Conservation (phyloP, 352 stramenopile species). For the Phytopythium litorale region DNA sequence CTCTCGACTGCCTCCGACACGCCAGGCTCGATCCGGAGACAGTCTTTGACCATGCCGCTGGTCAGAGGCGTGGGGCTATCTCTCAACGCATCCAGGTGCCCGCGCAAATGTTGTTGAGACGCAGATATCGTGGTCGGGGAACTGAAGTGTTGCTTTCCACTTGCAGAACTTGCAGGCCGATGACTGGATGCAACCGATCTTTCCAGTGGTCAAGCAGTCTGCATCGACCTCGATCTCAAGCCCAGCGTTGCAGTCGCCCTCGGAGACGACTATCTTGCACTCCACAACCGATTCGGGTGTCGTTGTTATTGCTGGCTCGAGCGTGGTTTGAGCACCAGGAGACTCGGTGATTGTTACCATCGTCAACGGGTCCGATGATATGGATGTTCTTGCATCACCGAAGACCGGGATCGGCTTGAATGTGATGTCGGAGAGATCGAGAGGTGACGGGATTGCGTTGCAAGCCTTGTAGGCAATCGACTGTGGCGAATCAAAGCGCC, state of each 20-base stretch:
- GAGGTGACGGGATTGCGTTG: slow-evolving; percentile 10
- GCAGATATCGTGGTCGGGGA: neutral
- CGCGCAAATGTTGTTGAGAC: neutral
- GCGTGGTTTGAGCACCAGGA: neutral
- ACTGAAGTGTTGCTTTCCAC: neutral
- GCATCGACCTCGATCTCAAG: neutral
- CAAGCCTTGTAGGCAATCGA: slow-evolving; percentile 20
- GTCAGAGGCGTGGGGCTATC: neutral
- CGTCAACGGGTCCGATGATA: neutral
- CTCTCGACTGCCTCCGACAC: neutral
- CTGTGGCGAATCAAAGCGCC: slow-evolving; percentile 19
- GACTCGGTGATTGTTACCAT: neutral
- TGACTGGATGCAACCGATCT: neutral
- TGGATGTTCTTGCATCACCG: neutral
- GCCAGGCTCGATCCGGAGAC: neutral
- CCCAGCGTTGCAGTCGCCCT: neutral
- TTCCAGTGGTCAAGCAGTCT: neutral
- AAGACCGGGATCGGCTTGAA: slow-evolving; percentile 18
- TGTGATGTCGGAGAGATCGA: slow-evolving; percentile 19
- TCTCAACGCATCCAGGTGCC: neutral
- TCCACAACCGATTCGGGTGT: neutral
- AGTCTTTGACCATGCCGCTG: too few species aligned
- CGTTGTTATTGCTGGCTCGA: too few species aligned
- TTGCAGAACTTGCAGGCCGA: slow-evolving; percentile 6
- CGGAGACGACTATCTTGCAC: neutral